Base-by-base conservation (phyloP, 2,329 filamentous ascomycete species). In the Leptoxyphium fumago region DNA sequence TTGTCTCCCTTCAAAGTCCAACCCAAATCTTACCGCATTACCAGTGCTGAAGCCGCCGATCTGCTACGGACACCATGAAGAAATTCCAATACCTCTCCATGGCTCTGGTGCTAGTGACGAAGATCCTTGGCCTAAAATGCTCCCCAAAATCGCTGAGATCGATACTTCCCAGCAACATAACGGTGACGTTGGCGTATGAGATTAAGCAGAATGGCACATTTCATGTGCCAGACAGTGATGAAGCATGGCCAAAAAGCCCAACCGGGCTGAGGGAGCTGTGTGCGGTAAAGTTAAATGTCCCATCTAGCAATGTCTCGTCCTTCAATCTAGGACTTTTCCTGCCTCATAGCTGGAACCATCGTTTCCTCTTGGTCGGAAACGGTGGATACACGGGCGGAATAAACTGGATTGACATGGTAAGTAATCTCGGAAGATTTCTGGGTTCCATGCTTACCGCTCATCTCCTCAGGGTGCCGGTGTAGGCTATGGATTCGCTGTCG, bases 391-490 rank as follows among this genome's bases (percentile, higher is more conserved):
- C 59, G 5, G 68, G 68, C 30, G 67, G 68, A 10, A 65, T 71
- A 44, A 69, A 69, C 45, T 70, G 63, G 60, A 57, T 63, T 2
- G 70, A 71, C 46, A 72, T 73, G 68, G 70, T 48, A 30, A 43
- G 52, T 2, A 34, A 39, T 17, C 28, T 18, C 14, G 14, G 15
- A 15, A 28, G 10, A 15, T 18, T 11, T 7, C 3, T 5, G 10
- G 3, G 10, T 17, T 39, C 10, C 5, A 39, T 43, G 57, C 56
- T 29, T 49, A 46, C 29, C 53, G 53, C 38, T 40, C 11, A 21
- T 18, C 38, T 21, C 10, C 2, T 43, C 29, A 11, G 44, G 44
- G 45, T 9, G 56, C 56, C 17, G 58, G 59, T 4, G 48, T 60
- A 1, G 48, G 53, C 2, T 68, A 68, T 45, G 65, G 66, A 5